Conservation (phyloP, 139 green algal genomes). For the Haematococcus lacustris region DNA sequence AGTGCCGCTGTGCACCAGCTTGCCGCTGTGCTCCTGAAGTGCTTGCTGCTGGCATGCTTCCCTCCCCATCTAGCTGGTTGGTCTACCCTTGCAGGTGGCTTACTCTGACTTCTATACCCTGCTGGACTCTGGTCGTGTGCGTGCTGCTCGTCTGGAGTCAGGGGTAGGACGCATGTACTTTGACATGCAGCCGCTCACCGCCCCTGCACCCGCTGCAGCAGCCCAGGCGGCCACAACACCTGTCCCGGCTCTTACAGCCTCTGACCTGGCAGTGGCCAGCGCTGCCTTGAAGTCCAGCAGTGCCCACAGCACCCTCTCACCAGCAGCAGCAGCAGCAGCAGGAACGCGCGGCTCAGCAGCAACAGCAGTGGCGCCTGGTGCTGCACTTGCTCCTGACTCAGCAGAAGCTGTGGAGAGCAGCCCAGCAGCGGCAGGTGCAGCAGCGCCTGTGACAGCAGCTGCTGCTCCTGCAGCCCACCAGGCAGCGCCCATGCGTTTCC, state of each 20-base stretch:
- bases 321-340: neutral
- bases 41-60: too few species aligned
- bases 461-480: neutral
- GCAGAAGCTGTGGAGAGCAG: neutral
- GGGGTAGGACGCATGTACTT: conserved; percentile 57
- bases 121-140: conserved; percentile 50
- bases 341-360: neutral
- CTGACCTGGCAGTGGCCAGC: too few species aligned
- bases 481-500: conserved; percentile 2
- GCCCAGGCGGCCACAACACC: neutral
- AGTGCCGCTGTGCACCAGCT: neutral
- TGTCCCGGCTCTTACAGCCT: too few species aligned
- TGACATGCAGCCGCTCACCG: conserved; percentile 23
- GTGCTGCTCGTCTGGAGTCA: conserved; percentile 57
- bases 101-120: conserved; percentile 75
- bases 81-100: conserved; percentile 19
- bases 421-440: neutral
- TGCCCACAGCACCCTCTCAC: too few species aligned
- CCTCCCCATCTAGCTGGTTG: too few species aligned
- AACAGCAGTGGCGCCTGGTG: neutral
- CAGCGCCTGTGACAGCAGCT: neutral
- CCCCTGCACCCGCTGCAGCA: neutral
- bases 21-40: too few species aligned
- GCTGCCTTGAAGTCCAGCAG: too few species aligned
- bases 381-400: too few species aligned